Percentiles rank a stretch among this genome's conserved stretches.
Evolutionary conservation across 1,139 yeast species (phyloP).

Genomic region (Blastobotrys apis): DNA sequence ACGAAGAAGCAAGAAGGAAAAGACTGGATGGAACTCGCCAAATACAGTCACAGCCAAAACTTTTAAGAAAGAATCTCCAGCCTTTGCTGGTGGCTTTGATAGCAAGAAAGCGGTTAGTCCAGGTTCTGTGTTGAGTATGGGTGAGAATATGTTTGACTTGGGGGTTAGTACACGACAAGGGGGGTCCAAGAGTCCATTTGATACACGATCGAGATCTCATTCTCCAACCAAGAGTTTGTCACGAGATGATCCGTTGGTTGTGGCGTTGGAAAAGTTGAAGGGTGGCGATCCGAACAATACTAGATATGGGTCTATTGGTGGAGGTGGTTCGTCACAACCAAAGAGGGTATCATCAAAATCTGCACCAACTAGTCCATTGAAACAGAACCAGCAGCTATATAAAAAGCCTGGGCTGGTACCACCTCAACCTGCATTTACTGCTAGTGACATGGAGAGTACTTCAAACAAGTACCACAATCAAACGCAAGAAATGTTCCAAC

Average conservation of each 20-base stretch:
- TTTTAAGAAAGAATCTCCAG: constrained; percentile 18
- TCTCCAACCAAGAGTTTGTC: constrained; percentile 27
- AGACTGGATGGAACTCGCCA: constrained; percentile 26
- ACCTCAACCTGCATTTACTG: constrained; percentile 34
- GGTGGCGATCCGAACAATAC: constrained; percentile 17
- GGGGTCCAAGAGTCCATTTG: constrained; percentile 19
- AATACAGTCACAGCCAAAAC: constrained; percentile 22
- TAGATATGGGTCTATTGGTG: constrained; percentile 11
- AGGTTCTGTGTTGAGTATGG: constrained; percentile 29
- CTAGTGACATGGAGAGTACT: constrained; percentile 34
- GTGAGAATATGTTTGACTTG: constrained; percentile 35
- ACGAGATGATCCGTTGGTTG: constrained; percentile 47
- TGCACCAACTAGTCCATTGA: constrained; percentile 14
- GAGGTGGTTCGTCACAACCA: background rate
- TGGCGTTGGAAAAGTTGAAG: constrained; percentile 61
- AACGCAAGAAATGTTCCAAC: constrained; percentile 30
- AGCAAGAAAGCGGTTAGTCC: constrained; percentile 7
- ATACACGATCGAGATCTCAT: constrained; percentile 21
- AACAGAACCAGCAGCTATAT: constrained; percentile 15
- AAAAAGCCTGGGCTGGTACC: constrained; percentile 23
- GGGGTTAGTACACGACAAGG: constrained; percentile 23
- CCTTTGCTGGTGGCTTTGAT: background rate
- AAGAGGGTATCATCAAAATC: constrained; percentile 9
- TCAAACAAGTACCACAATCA: constrained; percentile 28
- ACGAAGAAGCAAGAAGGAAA: constrained; percentile 30